Conservation (phyloP, 768 basidiomycete genomes). For the Panaeolus papilionaceus region DNA sequence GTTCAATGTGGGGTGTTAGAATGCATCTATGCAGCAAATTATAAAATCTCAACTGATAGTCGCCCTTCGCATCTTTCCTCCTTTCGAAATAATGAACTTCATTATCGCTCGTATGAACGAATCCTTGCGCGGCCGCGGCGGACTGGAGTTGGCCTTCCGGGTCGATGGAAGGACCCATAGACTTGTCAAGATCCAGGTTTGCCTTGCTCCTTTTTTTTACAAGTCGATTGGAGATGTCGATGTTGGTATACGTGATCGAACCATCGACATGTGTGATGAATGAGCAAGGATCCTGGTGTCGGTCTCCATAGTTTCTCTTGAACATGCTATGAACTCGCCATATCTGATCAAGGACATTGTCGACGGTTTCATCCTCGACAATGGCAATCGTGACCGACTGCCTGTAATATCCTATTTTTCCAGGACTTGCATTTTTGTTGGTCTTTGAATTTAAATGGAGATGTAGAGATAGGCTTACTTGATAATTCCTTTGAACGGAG, state of each 20-base stretch:
- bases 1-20: too few species aligned
- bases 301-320: neutral
- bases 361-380: neutral
- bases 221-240: constrained; percentile 11
- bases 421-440: too few species aligned
- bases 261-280: neutral
- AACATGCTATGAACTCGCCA: neutral
- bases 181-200: neutral
- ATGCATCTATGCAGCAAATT: neutral
- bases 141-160: neutral
- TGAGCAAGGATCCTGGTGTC: neutral
- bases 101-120: constrained; percentile 8
- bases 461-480: constrained; percentile 1
- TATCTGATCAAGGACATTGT: neutral
- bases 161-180: neutral
- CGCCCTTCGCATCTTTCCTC: neutral
- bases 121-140: neutral
- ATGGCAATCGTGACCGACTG: neutral
- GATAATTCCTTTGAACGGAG: neutral
- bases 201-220: neutral
- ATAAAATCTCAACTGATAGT: neutral
- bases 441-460: too few species aligned
- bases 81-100: constrained; percentile 6
- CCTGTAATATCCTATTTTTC: neutral
- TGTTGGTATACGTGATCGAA: neutral